Evolutionary conservation across 1,139 yeast genomes (phyloP), one percentile per base, ranked within the genome.

Genomic region (Candida neerlandica): DNA sequence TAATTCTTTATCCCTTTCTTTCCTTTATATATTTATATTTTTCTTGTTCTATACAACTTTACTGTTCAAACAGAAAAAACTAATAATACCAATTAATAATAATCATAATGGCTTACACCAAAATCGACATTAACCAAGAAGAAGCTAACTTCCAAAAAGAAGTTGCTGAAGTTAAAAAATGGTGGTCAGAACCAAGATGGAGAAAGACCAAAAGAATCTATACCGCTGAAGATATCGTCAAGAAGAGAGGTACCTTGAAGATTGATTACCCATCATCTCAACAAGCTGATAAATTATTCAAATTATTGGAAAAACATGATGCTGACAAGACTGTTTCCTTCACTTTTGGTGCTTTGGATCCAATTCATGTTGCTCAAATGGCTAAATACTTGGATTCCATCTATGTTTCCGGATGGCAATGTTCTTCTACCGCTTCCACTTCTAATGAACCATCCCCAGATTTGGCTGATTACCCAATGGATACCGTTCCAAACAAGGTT

Each of bases 401-500:
- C 61, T 92, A 94, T 70, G 96, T 92, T 58, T 88, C 96, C 45
- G 99, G 99, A 51, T 92, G 99, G 99, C 98, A 94, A 76, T 91
- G 96, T 71, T 91, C 97, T 47, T 90, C 97, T 33, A 92, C 97
- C 47, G 97, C 98, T 50, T 92, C 97, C 26, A 89, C 97, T 45
- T 89, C 97, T 40, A 92, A 94, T 69, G 98, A 92, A 74, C 98
- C 98, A 44, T 89, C 96, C 40, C 98, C 98, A 53, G 99, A 94
- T 79, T 82, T 94, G 66, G 99, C 98, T 53, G 99, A 94, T 72
- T 94, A 94, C 73, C 98, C 98, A 50, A 88, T 87, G 88, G 97
- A 94, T 73, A 94, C 99, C 40, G 99, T 94, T 54, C 99, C 99
- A 65, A 92, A 92, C 80, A 94, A 94, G 81, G 97, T 91, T 58